These are phyloP conservation scores for Polyporus arcularius DNA, from an alignment of 768 basidiomycete species.

Conservation along the genomic window DNA sequence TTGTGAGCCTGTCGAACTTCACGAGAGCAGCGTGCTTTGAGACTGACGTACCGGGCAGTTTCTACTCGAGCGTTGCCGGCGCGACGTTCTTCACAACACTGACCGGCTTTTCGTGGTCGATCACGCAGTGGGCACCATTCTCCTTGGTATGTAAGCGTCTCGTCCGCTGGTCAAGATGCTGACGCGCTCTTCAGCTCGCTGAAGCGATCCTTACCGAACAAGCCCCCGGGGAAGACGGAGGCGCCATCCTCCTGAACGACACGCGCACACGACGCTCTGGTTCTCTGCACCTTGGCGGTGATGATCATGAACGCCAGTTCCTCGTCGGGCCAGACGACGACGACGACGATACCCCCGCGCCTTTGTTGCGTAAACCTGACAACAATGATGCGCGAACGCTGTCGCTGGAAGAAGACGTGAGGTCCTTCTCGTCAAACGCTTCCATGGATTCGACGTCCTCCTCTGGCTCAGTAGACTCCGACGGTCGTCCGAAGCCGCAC, in stretches of 20 bases:
- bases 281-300: conserved; percentile 10
- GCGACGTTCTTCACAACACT: conserved; percentile 76
- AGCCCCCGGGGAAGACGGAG: conserved; percentile 32
- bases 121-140: conserved; percentile 92
- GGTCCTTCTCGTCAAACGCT: conserved; percentile 29
- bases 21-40: not conserved
- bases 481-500: conserved; percentile 18
- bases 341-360: conserved; percentile 22
- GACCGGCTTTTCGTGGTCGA: conserved; percentile 91
- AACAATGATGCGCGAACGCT: not conserved
- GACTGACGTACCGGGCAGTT: conserved; percentile 41
- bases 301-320: conserved; percentile 32
- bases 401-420: conserved; percentile 28
- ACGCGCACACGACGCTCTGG: conserved; percentile 31
- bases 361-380: not conserved
- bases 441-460: conserved; percentile 23
- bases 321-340: conserved; percentile 30
- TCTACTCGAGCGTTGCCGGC: conserved; percentile 67
- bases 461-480: not conserved
- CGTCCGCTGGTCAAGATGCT: not conserved
- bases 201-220: conserved; percentile 81
- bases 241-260: conserved; percentile 42
- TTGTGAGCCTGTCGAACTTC: conserved; percentile 58
- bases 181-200: conserved; percentile 48
- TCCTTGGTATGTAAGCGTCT: conserved; percentile 61